Evolutionary conservation across 805 yeast species (phyloP).

Genomic region (Metschnikowia aberdeeniae): DNA sequence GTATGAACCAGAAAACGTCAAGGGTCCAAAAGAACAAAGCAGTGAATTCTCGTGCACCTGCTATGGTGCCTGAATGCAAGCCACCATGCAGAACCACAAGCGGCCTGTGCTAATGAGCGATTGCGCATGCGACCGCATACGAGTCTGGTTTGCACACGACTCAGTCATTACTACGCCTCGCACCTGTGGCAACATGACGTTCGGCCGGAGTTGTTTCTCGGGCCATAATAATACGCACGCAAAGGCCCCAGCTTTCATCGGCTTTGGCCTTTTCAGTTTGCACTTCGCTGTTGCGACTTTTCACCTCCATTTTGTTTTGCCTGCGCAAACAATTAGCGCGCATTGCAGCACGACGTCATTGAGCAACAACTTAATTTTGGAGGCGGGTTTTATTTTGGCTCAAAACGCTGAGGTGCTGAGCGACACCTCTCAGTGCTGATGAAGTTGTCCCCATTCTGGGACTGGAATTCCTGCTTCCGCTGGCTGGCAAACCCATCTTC

Average conservation of each 20-base stretch:
- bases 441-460: too few relatives aligned
- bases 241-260: not conserved
- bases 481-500: too few relatives aligned
- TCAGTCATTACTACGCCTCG: not conserved
- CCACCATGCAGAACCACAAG: not conserved
- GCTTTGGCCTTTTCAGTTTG: not conserved
- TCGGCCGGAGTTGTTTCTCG: not conserved
- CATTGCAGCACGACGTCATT: slow-evolving; percentile 2
- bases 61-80: slow-evolving; percentile 4
- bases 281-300: not conserved
- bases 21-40: too few relatives aligned
- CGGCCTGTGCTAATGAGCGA: not conserved
- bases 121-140: slow-evolving; percentile 1
- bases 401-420: too few relatives aligned
- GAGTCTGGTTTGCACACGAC: not conserved
- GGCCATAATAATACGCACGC: not conserved
- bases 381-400: too few relatives aligned
- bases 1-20: too few relatives aligned
- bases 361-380: not conserved
- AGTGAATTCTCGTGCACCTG: slow-evolving; percentile 1
- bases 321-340: not conserved
- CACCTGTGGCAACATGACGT: not conserved
- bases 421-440: too few relatives aligned
- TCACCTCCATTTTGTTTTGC: not conserved
- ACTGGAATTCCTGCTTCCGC: too few relatives aligned